These are phyloP conservation scores for Medicago lupulina DNA, from an alignment of 306 rosid genomes.

Conservation along the genomic window DNA sequence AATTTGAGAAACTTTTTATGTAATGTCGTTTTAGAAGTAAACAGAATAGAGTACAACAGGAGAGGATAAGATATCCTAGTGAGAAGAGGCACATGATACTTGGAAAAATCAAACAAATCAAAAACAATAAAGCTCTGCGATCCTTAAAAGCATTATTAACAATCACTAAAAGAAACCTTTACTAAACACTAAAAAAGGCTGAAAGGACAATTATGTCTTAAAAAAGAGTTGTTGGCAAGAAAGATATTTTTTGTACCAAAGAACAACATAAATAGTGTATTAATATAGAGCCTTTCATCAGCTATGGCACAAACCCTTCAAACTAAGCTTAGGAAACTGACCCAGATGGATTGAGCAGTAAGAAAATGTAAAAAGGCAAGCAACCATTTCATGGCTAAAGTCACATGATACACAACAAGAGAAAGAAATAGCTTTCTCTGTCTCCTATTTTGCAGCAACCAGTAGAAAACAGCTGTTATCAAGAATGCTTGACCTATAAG, in stretches of 20 bases:
- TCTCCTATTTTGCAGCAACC: neutral
- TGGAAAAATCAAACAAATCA: conserved; percentile 4
- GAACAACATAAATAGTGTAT: neutral
- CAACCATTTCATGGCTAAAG: conserved; percentile 5
- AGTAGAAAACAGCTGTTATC: neutral
- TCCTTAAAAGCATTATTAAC: conserved; percentile 24
- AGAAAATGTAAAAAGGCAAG: neutral
- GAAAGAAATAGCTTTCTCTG: neutral
- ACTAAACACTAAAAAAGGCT: conserved; percentile 21
- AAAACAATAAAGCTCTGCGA: conserved; percentile 27
- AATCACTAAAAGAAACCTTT: conserved; percentile 20
- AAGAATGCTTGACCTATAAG: neutral
- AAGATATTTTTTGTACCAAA: conserved; percentile 1
- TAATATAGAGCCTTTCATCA: conserved; percentile 14
- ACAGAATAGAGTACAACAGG: conserved; percentile 15
- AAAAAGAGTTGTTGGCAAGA: conserved; percentile 9
- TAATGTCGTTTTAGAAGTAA: conserved; percentile 18
- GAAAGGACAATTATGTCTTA: conserved; percentile 8
- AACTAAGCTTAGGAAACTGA: conserved; percentile 20
- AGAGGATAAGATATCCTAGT: conserved; percentile 14
- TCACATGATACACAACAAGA: neutral
- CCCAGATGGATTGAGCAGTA: conserved; percentile 6
- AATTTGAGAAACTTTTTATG: conserved; percentile 6
- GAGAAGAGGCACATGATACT: conserved; percentile 3
- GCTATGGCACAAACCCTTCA: conserved; percentile 22